phyloP scores from a whole-genome alignment of 108 stramenopile genomes.

The Cyclotella cryptica region DNA sequence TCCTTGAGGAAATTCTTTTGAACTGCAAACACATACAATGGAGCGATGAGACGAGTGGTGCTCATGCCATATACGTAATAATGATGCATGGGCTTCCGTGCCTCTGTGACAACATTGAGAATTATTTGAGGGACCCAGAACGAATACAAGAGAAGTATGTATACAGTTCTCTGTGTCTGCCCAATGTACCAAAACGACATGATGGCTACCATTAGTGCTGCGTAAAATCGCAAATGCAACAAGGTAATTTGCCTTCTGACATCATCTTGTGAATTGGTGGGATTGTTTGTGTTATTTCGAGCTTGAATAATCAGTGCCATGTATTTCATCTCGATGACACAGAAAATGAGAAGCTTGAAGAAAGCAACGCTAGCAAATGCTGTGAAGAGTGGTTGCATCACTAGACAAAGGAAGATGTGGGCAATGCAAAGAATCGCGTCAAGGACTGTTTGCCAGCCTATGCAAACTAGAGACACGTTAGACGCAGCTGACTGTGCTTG shows the following conservation, averaged over 20 bases:
- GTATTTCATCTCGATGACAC: constrained; percentile 96
- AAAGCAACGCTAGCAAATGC: constrained; percentile 94
- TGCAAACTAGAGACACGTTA: constrained; percentile 81
- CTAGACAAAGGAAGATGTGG: constrained; percentile 87
- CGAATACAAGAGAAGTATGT: constrained; percentile 82
- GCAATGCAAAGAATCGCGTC: constrained; percentile 91
- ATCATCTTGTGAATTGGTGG: constrained; percentile 66
- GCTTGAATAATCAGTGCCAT: constrained; percentile 91
- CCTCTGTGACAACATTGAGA: constrained; percentile 81
- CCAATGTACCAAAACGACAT: constrained; percentile 74
- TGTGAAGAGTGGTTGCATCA: constrained; percentile 86
- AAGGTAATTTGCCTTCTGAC: constrained; percentile 80
- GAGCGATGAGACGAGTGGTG: constrained; percentile 82
- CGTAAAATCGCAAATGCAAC: constrained; percentile 92
- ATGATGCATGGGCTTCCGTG: constrained; percentile 81
- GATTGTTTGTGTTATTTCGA: constrained; percentile 67
- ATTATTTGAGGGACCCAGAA: constrained; percentile 99
- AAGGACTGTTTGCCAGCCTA: constrained; percentile 93
- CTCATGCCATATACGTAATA: constrained; percentile 92
- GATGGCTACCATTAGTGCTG: constrained; percentile 74
- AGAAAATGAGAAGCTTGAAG: constrained; percentile 95
- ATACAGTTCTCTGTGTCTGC: constrained; percentile 58
- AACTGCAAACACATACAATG: constrained; percentile 92
- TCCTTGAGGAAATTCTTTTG: constrained; percentile 89
- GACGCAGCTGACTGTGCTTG: constrained; percentile 84